These are phyloP conservation scores for Colletotrichum sp. DNA, from an alignment of 2,329 filamentous ascomycete species.

Conservation along the genomic window DNA sequence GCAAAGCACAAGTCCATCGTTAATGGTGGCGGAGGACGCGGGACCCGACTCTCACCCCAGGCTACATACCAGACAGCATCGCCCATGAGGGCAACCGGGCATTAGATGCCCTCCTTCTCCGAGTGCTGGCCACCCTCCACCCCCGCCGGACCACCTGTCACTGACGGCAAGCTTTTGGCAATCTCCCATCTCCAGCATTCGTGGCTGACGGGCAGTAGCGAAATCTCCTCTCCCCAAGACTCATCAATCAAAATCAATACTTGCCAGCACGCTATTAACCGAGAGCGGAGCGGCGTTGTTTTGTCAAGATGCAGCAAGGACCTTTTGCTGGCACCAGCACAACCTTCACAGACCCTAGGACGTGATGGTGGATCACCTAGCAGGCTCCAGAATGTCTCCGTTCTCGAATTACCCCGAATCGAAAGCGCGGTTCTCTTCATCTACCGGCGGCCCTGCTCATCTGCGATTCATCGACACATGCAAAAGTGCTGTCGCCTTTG, in stretches of 20 bases:
- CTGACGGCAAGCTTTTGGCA: neutral
- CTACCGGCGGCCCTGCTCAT: neutral
- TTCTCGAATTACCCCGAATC: neutral
- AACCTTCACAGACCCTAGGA: neutral
- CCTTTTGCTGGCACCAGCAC: slow-evolving; percentile 2
- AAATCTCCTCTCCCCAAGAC: neutral
- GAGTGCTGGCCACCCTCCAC: neutral
- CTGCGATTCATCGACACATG: neutral
- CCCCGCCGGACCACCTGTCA: neutral
- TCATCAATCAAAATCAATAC: neutral
- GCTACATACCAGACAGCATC: neutral
- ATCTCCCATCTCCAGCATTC: neutral
- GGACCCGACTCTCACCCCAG: neutral
- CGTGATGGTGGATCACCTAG: neutral
- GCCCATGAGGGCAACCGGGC: neutral
- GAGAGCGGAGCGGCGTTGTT: neutral
- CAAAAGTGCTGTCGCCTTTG: neutral
- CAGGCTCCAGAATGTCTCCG: neutral
- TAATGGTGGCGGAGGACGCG: neutral
- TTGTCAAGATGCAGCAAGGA: neutral
- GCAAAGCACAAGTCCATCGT: neutral
- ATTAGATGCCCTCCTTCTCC: neutral
- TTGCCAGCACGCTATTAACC: neutral
- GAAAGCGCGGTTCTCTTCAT: neutral
- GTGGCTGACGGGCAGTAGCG: neutral